Conservation (phyloP, 257 asterid species). For the Solanum paucissectum region DNA sequence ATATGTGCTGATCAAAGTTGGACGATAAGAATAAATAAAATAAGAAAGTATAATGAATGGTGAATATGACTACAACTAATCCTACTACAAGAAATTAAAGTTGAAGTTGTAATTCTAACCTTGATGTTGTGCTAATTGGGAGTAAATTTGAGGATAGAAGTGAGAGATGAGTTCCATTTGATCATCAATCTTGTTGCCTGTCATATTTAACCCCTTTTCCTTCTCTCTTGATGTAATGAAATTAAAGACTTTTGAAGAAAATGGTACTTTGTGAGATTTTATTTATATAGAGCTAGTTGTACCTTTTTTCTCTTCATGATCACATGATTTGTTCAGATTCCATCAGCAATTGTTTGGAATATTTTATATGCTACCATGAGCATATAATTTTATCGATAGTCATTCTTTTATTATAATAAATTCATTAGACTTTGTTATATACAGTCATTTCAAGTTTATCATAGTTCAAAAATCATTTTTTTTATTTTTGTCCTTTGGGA, state of each 20-base stretch:
- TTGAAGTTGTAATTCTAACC: constrained; percentile 7
- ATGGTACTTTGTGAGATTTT: background rate
- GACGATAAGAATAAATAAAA: no score
- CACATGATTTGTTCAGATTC: background rate
- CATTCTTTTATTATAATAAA: no score
- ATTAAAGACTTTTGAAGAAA: background rate
- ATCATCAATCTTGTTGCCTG: constrained; percentile 21
- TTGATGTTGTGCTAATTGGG: constrained; percentile 21
- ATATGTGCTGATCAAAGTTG: no score
- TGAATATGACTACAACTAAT: background rate
- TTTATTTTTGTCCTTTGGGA: no score
- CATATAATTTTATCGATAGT: no score
- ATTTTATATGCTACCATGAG: no score
- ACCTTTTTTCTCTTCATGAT: background rate
- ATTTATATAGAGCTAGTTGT: background rate
- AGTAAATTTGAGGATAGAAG: constrained; percentile 28
- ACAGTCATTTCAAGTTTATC: no score
- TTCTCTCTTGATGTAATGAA: background rate
- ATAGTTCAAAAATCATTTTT: no score
- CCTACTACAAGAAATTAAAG: background rate
- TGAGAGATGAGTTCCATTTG: constrained; percentile 42
- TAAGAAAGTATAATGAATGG: no score
- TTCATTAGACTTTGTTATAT: no score
- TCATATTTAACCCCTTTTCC: background rate
- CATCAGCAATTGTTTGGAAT: background rate